Evolutionary conservation across 139 green algal species (phyloP).

Genomic region (Pseudopediastrum boryanum): DNA sequence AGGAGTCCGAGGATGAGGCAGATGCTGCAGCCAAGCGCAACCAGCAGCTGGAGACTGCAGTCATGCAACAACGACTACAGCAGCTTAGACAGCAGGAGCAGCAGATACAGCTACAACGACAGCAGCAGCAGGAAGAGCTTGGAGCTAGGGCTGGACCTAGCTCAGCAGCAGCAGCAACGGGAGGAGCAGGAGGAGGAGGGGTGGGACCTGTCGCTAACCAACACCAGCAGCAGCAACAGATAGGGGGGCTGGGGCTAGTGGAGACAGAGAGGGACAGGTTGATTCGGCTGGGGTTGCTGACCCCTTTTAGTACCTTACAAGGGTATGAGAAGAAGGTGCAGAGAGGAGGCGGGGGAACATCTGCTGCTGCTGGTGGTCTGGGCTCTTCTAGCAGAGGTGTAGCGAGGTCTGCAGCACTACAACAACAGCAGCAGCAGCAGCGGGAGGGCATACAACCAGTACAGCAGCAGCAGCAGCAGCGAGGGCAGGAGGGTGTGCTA

Average conservation of each 20-base stretch:
- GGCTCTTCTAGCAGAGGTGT: too few species aligned
- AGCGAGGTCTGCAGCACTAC: too few species aligned
- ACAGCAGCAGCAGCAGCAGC: constrained; percentile 15
- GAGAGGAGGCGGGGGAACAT: neutral
- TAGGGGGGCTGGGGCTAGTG: constrained; percentile 44
- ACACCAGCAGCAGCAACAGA: neutral
- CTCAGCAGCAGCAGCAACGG: constrained; percentile 7
- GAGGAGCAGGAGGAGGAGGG: neutral
- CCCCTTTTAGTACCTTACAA: constrained; percentile 82
- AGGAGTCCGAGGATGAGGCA: too few species aligned
- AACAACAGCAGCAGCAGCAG: too few species aligned
- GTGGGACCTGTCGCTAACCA: neutral
- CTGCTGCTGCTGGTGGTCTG: too few species aligned
- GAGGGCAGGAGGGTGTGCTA: constrained; percentile 16
- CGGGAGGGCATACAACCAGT: too few species aligned
- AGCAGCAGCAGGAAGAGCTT: too few species aligned
- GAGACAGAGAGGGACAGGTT: constrained; percentile 88
- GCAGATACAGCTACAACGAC: neutral
- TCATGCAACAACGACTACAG: neutral
- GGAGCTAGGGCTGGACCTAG: too few species aligned
- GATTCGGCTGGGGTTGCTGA: constrained; percentile 85
- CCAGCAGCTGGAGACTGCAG: too few species aligned
- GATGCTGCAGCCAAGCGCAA: too few species aligned
- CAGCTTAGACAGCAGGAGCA: constrained; percentile 9
- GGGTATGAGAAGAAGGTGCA: constrained; percentile 76